A percentile compares a stretch with the other conserved stretches of the same genome.
phyloP scores from a whole-genome alignment of 495 filamentous ascomycete genomes.

The Monascus purpureus region DNA sequence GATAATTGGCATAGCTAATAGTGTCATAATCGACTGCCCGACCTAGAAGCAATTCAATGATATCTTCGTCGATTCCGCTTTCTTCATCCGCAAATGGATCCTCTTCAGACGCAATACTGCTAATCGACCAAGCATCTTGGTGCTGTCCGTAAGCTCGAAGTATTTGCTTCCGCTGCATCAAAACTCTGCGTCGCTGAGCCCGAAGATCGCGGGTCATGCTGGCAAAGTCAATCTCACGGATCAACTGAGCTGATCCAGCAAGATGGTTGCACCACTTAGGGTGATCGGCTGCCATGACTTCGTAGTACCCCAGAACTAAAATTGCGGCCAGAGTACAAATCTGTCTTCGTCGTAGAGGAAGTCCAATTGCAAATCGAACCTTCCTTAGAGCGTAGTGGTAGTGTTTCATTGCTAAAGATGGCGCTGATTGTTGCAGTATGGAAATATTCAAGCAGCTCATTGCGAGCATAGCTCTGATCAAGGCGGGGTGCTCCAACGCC shows the following conservation, averaged over 20 bases:
- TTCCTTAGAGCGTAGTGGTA: slow-evolving; percentile 76
- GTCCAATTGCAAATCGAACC: slow-evolving; percentile 58
- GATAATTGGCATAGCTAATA: slow-evolving; percentile 27
- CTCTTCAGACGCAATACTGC: slow-evolving; percentile 14
- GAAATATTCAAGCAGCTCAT: slow-evolving; percentile 80
- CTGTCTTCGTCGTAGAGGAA: slow-evolving; percentile 56
- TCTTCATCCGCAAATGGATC: slow-evolving; percentile 34
- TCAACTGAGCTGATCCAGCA: slow-evolving; percentile 65
- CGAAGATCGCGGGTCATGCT: slow-evolving; percentile 58
- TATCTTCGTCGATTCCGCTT: slow-evolving; percentile 20
- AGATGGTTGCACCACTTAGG: slow-evolving; percentile 92
- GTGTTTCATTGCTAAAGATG: slow-evolving; percentile 74
- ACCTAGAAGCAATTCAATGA: slow-evolving; percentile 32
- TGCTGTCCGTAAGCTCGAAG: slow-evolving; percentile 6
- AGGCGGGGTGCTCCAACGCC: slow-evolving; percentile 66
- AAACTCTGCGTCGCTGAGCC: slow-evolving; percentile 25
- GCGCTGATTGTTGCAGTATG: slow-evolving; percentile 55
- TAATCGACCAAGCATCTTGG: slow-evolving; percentile 7
- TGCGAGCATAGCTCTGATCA: slow-evolving; percentile 87
- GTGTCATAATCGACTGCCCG: slow-evolving; percentile 31
- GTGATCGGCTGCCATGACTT: slow-evolving; percentile 89
- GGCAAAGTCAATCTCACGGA: slow-evolving; percentile 69
- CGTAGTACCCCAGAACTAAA: slow-evolving; percentile 81
- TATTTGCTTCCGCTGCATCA: slow-evolving; percentile 11
- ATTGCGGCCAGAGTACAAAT: slow-evolving; percentile 77